Conservation (phyloP, 2,329 filamentous ascomycete species). For the Aspergillus intermedius region DNA sequence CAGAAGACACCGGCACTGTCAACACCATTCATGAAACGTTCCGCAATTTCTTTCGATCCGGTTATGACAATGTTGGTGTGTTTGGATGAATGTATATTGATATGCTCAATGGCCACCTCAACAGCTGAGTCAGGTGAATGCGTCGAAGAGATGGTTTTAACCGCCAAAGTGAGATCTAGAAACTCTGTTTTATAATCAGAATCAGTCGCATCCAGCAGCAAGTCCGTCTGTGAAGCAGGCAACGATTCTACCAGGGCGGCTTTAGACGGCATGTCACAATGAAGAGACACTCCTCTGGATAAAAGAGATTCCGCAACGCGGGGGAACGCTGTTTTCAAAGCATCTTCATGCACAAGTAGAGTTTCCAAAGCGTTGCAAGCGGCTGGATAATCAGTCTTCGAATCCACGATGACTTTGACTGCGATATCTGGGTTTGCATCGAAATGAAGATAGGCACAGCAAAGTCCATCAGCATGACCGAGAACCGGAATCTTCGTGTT, state of each 20-base stretch:
- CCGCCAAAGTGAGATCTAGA: slow-evolving; percentile 72
- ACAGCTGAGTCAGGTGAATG: slow-evolving; percentile 36
- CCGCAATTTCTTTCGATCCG: slow-evolving; percentile 57
- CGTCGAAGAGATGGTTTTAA: slow-evolving; percentile 62
- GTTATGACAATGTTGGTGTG: slow-evolving; percentile 93
- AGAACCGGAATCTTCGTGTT: slow-evolving; percentile 92
- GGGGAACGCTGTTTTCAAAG: slow-evolving; percentile 62
- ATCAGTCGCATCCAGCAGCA: slow-evolving; percentile 60
- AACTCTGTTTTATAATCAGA: slow-evolving; percentile 85
- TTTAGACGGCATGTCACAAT: slow-evolving; percentile 68
- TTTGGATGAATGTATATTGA: slow-evolving; percentile 85
- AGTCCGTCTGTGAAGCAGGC: slow-evolving; percentile 34
- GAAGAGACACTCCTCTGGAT: slow-evolving; percentile 70
- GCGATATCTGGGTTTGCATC: slow-evolving; percentile 70
- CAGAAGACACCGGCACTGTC: slow-evolving; percentile 93
- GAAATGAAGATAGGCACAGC: slow-evolving; percentile 73
- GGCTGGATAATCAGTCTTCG: slow-evolving; percentile 90
- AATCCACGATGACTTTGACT: slow-evolving; percentile 72
- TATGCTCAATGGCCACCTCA: slow-evolving; percentile 72
- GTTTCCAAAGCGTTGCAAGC: slow-evolving; percentile 95
- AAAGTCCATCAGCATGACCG: slow-evolving; percentile 91
- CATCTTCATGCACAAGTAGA: slow-evolving; percentile 71
- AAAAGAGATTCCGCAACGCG: slow-evolving; percentile 66
- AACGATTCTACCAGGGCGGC: slow-evolving; percentile 51
- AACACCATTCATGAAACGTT: slow-evolving; percentile 75